These are phyloP conservation scores for Raddia guianensis DNA, from an alignment of 176 grass and related monocot species.

Conservation along the genomic window DNA sequence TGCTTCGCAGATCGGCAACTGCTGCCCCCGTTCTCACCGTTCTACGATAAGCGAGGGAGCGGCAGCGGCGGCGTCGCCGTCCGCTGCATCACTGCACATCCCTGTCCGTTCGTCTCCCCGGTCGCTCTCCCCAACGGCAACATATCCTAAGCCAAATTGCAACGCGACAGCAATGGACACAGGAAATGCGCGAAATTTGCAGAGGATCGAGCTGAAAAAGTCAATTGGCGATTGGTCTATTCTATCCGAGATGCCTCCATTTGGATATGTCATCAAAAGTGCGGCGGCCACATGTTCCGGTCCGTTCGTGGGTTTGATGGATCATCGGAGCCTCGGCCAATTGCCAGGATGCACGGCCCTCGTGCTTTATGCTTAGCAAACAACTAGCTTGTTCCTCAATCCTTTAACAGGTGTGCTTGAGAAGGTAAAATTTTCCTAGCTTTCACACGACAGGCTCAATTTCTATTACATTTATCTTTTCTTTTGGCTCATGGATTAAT, in stretches of 20 bases:
- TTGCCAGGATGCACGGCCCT: no score
- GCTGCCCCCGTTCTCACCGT: neutral
- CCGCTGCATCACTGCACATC: neutral
- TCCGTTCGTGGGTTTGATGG: no score
- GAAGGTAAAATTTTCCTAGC: no score
- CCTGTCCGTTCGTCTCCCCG: neutral
- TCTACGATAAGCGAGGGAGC: neutral
- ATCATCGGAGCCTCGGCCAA: no score
- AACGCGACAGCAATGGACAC: slow-evolving; percentile 9
- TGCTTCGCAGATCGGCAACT: neutral
- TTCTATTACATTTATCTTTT: no score
- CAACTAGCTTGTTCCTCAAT: no score
- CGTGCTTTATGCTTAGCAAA: no score
- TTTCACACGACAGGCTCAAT: no score
- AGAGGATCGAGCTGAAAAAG: slow-evolving; percentile 9
- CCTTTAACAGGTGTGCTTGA: no score
- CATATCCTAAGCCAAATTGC: slow-evolving; percentile 27
- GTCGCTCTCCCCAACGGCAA: slow-evolving; percentile 7
- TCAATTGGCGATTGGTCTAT: no score
- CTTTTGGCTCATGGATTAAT: no score
- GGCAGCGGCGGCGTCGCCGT: neutral
- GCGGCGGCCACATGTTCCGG: no score
- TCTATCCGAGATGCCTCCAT: neutral
- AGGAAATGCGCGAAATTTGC: neutral
- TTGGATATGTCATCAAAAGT: neutral